Evolutionary conservation across 2,329 filamentous ascomycete species (phyloP), one percentile per base, ranked within the genome.

Genomic region (Colletotrichum truncatum): DNA sequence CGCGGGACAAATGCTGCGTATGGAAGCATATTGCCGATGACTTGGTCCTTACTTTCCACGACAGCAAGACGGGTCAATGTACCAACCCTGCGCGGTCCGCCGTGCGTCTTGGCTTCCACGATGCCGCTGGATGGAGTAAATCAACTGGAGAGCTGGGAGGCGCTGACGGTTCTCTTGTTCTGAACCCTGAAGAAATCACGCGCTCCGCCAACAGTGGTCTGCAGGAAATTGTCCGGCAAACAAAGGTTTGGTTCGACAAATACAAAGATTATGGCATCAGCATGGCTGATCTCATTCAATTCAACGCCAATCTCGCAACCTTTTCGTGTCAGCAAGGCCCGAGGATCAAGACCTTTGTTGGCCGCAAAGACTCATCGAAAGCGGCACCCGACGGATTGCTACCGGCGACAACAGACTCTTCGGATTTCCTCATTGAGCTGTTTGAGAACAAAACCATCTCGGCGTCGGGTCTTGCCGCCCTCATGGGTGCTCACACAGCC

Each of bases 211-310:
- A 88, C 72, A 73, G 77, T 14, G 85, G 85, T 4, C 74, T 88
- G 2, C 72, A 79, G 45, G 76, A 75, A 2, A 83, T 84, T 48
- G 79, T 81, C 18, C 56, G 45, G 3, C 71, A 79, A 46, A 78
- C 82, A 26, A 72, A 75, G 25, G 62, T 60, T 3, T 77, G 85
- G 64, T 80, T 80, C 65, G 51, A 71, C 28, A 80, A 82, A 68
- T 84, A 80, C 69, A 76, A 78, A 36, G 71, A 73, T 62, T 73
- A 70, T 10, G 69, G 72, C 8, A 79, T 87, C 21, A 78, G 80
- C 3, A 83, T 83, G 69, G 85, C 85, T 25, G 86, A 89, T 69
- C 76, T 88, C 7, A 80, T 86, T 32, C 85, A 87, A 71, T 83
- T 87, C 70, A 83, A 82, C 2, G 77, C 77, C 73, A 84, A 74